Percentiles rank a stretch among this genome's conserved stretches.
Evolutionary conservation across 2,329 filamentous ascomycete species (phyloP).

Genomic region (Diaporthe sp.): DNA sequence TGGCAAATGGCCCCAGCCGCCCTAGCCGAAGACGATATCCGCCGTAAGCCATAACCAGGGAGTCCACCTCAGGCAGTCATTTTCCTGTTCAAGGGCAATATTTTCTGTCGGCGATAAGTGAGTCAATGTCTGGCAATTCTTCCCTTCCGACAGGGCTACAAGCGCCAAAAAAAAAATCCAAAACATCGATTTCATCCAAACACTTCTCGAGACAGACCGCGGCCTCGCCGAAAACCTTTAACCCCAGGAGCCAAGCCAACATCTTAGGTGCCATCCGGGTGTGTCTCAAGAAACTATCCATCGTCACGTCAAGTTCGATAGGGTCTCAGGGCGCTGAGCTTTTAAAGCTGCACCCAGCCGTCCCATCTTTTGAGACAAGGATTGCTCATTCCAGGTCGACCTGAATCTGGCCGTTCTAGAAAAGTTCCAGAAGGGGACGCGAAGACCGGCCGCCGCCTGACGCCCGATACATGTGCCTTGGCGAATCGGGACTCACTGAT

Average conservation of each 20-base stretch:
- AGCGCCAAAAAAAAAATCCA: neutral
- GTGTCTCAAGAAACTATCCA: slow-evolving; percentile 22
- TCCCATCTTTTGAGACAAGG: slow-evolving; percentile 15
- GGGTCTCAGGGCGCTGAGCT: neutral
- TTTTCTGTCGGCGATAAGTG: neutral
- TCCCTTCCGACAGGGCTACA: neutral
- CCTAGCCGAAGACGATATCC: slow-evolving; percentile 1
- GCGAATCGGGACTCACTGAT: neutral
- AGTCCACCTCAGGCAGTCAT: neutral
- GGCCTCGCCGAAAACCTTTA: slow-evolving; percentile 25
- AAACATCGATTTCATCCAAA: slow-evolving; percentile 31
- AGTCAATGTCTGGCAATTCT: neutral
- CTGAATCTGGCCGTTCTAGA: slow-evolving; percentile 23
- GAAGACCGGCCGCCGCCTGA: neutral
- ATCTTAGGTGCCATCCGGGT: slow-evolving; percentile 21
- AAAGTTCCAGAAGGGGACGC: slow-evolving; percentile 7
- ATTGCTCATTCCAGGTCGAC: slow-evolving; percentile 14
- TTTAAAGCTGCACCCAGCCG: slow-evolving; percentile 1
- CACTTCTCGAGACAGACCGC: slow-evolving; percentile 22
- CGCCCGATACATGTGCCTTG: neutral
- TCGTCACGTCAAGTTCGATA: neutral
- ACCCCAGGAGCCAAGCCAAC: neutral
- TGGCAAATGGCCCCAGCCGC: slow-evolving; percentile 3
- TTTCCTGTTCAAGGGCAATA: too few species aligned
- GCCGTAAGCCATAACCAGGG: neutral